Percentiles rank a stretch among this genome's conserved stretches.
Evolutionary conservation across 2,329 filamentous ascomycete species (phyloP).

Genomic region (Thelonectria rubi): DNA sequence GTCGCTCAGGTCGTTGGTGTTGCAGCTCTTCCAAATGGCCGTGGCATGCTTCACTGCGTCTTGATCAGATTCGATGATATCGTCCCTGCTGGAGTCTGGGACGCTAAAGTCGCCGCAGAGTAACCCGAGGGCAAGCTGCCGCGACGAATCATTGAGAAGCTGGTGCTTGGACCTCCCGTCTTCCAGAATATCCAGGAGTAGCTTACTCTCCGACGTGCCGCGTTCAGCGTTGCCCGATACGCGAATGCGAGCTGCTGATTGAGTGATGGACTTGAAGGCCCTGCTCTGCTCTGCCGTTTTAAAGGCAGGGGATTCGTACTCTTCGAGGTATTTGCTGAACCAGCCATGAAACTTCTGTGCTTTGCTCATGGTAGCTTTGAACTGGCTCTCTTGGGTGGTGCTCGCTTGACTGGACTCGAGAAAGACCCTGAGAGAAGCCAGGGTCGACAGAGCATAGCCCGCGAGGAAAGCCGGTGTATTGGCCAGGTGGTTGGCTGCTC

Average conservation of each 20-base stretch:
- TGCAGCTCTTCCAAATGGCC: slow-evolving; percentile 80
- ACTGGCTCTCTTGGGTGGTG: slow-evolving; percentile 86
- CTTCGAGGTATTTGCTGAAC: slow-evolving; percentile 75
- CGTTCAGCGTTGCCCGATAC: slow-evolving; percentile 74
- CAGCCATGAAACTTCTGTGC: slow-evolving; percentile 80
- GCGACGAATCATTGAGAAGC: slow-evolving; percentile 75
- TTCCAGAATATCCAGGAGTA: slow-evolving; percentile 81
- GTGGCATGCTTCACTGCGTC: slow-evolving; percentile 69
- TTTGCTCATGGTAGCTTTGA: slow-evolving; percentile 78
- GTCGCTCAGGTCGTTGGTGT: slow-evolving; percentile 67
- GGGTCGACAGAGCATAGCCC: slow-evolving; percentile 79
- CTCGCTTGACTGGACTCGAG: slow-evolving; percentile 78
- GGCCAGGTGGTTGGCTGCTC: slow-evolving; percentile 71
- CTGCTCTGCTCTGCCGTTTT: slow-evolving; percentile 57
- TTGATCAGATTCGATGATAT: slow-evolving; percentile 74
- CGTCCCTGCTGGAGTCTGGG: slow-evolving; percentile 56
- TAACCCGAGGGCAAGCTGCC: slow-evolving; percentile 74
- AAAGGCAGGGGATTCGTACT: slow-evolving; percentile 66
- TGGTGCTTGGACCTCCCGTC: slow-evolving; percentile 71
- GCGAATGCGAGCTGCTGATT: slow-evolving; percentile 73
- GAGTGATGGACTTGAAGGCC: slow-evolving; percentile 73
- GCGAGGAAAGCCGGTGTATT: slow-evolving; percentile 78
- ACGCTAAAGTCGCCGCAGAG: slow-evolving; percentile 79
- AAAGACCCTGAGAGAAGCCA: slow-evolving; percentile 82
- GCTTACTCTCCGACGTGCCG: slow-evolving; percentile 77